These are phyloP conservation scores for Fragaria nilgerrensis DNA, from an alignment of 306 rosid genomes.

Conservation along the genomic window DNA sequence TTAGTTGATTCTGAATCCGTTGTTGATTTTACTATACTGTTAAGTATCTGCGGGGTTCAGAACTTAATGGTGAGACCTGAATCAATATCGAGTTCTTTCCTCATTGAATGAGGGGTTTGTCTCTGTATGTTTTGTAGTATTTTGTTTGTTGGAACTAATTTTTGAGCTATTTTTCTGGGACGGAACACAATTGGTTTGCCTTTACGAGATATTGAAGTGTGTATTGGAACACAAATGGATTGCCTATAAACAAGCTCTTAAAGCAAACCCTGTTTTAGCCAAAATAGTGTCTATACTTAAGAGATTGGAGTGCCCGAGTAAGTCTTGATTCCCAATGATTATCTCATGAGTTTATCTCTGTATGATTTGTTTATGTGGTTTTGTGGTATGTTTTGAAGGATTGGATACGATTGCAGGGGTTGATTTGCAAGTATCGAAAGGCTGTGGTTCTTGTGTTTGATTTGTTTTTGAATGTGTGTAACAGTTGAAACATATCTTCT, in stretches of 20 bases:
- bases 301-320: constrained; percentile 98
- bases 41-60: neutral
- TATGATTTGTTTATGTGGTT: constrained; percentile 8
- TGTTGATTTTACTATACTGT: neutral
- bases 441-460: too few relatives aligned
- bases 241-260: constrained; percentile 89
- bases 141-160: constrained; percentile 7
- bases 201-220: constrained; percentile 80
- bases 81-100: neutral
- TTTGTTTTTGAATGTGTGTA: too few relatives aligned
- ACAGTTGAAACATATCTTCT: too few relatives aligned
- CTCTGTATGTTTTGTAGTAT: neutral
- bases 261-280: constrained; percentile 78
- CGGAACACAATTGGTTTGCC: constrained; percentile 45
- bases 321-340: constrained; percentile 17
- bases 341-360: neutral
- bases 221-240: constrained; percentile 93
- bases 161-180: constrained; percentile 50
- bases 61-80: neutral
- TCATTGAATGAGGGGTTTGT: neutral
- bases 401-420: too few relatives aligned
- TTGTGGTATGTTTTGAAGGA: neutral
- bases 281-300: constrained; percentile 90
- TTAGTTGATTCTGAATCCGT: neutral
- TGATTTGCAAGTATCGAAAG: too few relatives aligned